These are phyloP conservation scores for Picea sitchensis DNA, from an alignment of 75 land plant genomes.

Conservation along the genomic window DNA sequence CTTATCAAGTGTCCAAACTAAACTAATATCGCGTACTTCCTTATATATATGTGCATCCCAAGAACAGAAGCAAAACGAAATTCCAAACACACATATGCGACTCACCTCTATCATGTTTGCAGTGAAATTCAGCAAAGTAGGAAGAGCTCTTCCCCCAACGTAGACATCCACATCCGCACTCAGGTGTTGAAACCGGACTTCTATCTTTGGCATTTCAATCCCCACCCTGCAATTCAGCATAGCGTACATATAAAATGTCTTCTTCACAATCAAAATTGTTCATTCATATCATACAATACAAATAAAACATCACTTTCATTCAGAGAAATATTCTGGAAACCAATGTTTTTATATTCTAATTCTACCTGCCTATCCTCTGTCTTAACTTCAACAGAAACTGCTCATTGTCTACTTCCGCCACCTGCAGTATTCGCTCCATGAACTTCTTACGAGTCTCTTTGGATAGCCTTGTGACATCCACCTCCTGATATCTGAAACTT, in stretches of 20 bases:
- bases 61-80: too few species aligned
- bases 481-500: conserved; percentile 22
- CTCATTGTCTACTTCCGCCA: conserved; percentile 80
- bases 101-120: conserved; percentile 26
- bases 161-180: conserved; percentile 24
- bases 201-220: conserved; percentile 42
- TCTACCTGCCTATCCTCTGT: conserved; percentile 62
- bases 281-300: too few species aligned
- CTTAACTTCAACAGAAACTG: conserved; percentile 56
- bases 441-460: conserved; percentile 40
- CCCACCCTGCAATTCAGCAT: conserved; percentile 33
- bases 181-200: conserved; percentile 48
- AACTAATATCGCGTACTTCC: too few species aligned
- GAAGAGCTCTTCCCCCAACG: conserved; percentile 38
- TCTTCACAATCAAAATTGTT: background rate
- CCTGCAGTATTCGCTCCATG: conserved; percentile 46
- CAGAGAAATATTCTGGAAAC: too few species aligned
- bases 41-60: too few species aligned
- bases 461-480: conserved; percentile 54
- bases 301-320: too few species aligned
- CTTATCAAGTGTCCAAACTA: too few species aligned
- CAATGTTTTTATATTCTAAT: too few species aligned
- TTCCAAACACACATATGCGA: too few species aligned
- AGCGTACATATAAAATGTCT: too few species aligned
- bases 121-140: conserved; percentile 26